Evolutionary conservation across 495 filamentous ascomycete species (phyloP), one percentile per base, ranked within the genome.

Genomic region (Cryomyces antarcticus): DNA sequence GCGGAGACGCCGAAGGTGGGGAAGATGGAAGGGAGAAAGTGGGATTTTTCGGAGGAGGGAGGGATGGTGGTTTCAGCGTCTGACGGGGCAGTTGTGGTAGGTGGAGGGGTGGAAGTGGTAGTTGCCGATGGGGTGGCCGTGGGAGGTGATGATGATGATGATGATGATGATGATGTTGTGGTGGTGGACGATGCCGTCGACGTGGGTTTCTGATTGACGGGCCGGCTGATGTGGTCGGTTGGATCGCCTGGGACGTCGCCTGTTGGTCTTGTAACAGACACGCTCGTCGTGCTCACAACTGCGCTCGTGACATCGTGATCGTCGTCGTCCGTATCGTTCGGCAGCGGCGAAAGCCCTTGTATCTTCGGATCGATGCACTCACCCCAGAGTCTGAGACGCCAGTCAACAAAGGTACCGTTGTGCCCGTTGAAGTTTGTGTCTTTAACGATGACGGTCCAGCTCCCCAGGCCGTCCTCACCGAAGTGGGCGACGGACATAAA

Each of bases 401-500:
- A 97, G 60, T 97, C 87, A 37, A 72, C 69, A 52, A 96, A 89
- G 12, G 66, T 76, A 40, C 89, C 89, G 5, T 60, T 70, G 53
- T 76, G 52, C 5, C 78, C 68, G 57, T 97, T 96, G 34, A 79
- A 75, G 7, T 70, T 57, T 17, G 80, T 78, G 55, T 97, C 89
- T 55, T 86, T 92, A 46, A 95, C 78, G 31, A 94, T 65, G 44
- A 97, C 70, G 1, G 79, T 87, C 89, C 89, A 97, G 17, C 68
- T 80, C 13, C 89, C 89, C 45, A 83, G 58, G 37, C 86, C 84
- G 38, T 73, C 71, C 63, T 96, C 89, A 40, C 88, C 92, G 84
- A 85, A 97, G 57, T 97, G 92, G 52, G 76, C 85, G 39, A 97
- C 92, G 45, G 75, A 84, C 89, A 96, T 96, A 49, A 97, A 97